These are phyloP conservation scores for Phytophthora crassamura DNA, from an alignment of 352 stramenopile species.

Conservation along the genomic window DNA sequence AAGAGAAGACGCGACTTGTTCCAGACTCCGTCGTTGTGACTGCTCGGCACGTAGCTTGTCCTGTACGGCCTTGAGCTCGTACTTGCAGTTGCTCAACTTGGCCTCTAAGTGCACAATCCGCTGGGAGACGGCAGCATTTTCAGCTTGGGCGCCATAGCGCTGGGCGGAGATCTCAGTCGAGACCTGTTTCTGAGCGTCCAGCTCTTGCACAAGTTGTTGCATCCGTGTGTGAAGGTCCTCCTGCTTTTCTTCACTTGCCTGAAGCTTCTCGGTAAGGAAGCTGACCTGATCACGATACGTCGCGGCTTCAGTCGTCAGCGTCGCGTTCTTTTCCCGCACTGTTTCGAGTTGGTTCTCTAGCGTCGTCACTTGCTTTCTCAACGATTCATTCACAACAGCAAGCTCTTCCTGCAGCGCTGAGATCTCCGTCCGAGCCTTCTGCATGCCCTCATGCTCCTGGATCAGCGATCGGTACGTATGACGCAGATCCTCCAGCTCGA, in stretches of 20 bases:
- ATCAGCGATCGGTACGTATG: slow-evolving; percentile 79
- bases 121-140: slow-evolving; percentile 78
- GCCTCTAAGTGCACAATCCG: slow-evolving; percentile 81
- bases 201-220: slow-evolving; percentile 49
- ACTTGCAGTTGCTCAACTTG: slow-evolving; percentile 75
- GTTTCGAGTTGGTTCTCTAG: slow-evolving; percentile 66
- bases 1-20: slow-evolving; percentile 68
- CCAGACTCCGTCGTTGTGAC: slow-evolving; percentile 61
- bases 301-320: slow-evolving; percentile 53
- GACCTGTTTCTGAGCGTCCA: slow-evolving; percentile 73
- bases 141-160: slow-evolving; percentile 73
- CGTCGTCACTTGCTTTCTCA: slow-evolving; percentile 66
- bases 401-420: slow-evolving; percentile 66
- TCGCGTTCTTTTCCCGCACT: slow-evolving; percentile 62
- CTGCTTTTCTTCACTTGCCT: slow-evolving; percentile 56
- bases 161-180: slow-evolving; percentile 83
- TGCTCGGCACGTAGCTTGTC: slow-evolving; percentile 65
- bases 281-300: slow-evolving; percentile 85
- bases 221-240: slow-evolving; percentile 65
- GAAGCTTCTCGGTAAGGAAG: slow-evolving; percentile 79
- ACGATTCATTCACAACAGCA: slow-evolving; percentile 61
- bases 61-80: slow-evolving; percentile 67
- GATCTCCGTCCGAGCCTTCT: slow-evolving; percentile 63
- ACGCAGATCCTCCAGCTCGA: slow-evolving; percentile 81
- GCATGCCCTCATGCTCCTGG: slow-evolving; percentile 74